Evolutionary conservation across 2,329 filamentous ascomycete genomes (phyloP).

Genomic region (Cladophialophora immunda): DNA sequence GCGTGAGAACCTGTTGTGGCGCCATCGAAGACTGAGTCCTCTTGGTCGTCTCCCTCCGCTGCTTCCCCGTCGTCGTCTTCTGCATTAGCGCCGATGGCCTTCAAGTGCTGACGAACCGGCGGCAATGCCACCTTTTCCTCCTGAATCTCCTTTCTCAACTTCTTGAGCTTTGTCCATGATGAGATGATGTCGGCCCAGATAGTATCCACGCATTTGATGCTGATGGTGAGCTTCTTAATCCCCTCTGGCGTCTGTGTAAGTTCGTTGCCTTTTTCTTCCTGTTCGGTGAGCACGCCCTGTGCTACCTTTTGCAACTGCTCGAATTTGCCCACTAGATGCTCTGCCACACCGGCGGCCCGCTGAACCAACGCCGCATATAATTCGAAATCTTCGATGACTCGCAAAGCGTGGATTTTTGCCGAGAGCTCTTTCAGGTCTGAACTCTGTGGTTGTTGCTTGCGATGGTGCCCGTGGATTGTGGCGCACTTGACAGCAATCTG

Average conservation of each 20-base stretch:
- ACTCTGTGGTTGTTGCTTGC: neutral
- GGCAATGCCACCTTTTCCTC: neutral
- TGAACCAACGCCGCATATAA: neutral
- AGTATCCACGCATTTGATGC: constrained; percentile 25
- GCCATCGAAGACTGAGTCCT: neutral
- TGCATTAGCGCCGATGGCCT: neutral
- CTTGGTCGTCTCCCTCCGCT: neutral
- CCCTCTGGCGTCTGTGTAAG: constrained; percentile 4
- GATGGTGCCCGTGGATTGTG: neutral
- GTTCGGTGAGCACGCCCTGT: constrained; percentile 12
- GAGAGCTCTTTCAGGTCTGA: neutral
- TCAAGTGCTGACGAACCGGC: neutral
- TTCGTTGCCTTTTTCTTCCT: constrained; percentile 19
- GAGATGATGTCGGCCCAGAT: constrained; percentile 26
- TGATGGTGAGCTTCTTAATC: constrained; percentile 24
- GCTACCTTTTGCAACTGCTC: constrained; percentile 25
- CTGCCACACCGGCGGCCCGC: constrained; percentile 2
- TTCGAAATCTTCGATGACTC: neutral
- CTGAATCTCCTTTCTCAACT: constrained; percentile 3
- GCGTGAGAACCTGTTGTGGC: neutral
- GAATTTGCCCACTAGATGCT: constrained; percentile 21
- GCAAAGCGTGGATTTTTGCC: neutral
- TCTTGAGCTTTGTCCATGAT: constrained; percentile 9
- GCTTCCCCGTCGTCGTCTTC: neutral
- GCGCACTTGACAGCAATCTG: constrained; percentile 10